These are phyloP conservation scores for Acarospora socialis DNA, from an alignment of 2,329 filamentous ascomycete species.

Conservation along the genomic window DNA sequence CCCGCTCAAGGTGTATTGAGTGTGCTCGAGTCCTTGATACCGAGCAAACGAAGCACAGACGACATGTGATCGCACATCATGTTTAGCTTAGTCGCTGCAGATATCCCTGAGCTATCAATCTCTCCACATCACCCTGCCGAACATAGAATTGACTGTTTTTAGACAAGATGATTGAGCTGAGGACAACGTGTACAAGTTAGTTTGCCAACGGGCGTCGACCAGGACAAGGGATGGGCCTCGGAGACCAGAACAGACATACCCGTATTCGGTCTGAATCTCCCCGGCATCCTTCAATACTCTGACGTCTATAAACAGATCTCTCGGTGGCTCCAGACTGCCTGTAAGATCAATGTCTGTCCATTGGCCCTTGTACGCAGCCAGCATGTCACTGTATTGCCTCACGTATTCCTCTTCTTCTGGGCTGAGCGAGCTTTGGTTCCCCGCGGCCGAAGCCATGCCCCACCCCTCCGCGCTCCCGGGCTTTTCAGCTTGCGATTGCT, in stretches of 20 bases:
- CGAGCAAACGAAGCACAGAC: no score
- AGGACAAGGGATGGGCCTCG: no score
- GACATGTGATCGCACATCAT: no score
- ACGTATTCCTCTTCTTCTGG: conserved; percentile 97
- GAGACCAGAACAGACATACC: no score
- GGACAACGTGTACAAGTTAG: conserved; percentile 2
- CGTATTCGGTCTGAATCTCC: conserved; percentile 98
- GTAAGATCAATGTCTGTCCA: conserved; percentile 98
- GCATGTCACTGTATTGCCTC: conserved; percentile 73
- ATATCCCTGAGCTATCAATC: conserved; percentile 87
- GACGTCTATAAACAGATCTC: conserved; percentile 92
- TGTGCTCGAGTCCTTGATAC: no score
- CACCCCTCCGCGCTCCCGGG: conserved; percentile 18
- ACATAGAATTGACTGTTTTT: conserved; percentile 99
- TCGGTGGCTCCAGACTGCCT: conserved; percentile 83
- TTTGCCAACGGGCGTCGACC: no score
- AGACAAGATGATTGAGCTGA: conserved; percentile 80
- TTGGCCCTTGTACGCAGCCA: conserved; percentile 94
- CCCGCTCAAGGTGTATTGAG: no score
- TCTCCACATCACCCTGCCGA: conserved; percentile 85
- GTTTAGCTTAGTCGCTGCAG: conserved; percentile 79
- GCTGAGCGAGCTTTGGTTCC: conserved; percentile 60
- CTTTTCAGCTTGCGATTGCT: conserved; percentile 22
- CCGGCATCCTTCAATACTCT: conserved; percentile 91
- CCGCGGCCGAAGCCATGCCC: conserved; percentile 33